Conservation (phyloP, 345 rosid genomes). For the Trapa incisa region DNA sequence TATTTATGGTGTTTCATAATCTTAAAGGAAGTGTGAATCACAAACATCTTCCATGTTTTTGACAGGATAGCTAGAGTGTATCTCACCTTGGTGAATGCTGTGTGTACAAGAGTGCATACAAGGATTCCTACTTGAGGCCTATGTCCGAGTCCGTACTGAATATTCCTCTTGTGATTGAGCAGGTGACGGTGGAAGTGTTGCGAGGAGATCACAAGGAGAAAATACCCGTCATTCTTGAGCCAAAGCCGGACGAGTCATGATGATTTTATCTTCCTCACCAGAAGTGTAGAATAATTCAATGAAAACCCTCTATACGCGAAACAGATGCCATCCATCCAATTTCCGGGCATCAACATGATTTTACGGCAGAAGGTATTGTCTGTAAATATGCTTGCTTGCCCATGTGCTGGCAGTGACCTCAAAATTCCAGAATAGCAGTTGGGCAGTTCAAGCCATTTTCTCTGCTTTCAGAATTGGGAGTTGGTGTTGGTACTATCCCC, state of each 20-base stretch:
- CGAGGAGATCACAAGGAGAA: slow-evolving; percentile 93
- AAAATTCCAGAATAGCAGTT: not conserved
- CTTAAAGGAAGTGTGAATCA: no score
- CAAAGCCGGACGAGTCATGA: slow-evolving; percentile 69
- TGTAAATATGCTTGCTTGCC: slow-evolving; percentile 20
- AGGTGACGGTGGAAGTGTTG: slow-evolving; percentile 80
- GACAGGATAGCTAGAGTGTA: no score
- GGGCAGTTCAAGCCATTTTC: not conserved
- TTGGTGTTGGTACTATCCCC: not conserved
- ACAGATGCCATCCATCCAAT: slow-evolving; percentile 15
- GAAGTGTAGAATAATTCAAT: slow-evolving; percentile 7
- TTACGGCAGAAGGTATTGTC: slow-evolving; percentile 2
- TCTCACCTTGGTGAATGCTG: no score
- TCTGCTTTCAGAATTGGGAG: not conserved
- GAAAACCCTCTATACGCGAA: slow-evolving; percentile 2
- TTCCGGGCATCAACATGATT: slow-evolving; percentile 14
- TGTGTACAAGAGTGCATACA: not conserved
- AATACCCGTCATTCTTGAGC: slow-evolving; percentile 72
- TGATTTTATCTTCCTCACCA: slow-evolving; percentile 7
- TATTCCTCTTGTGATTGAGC: slow-evolving; percentile 6
- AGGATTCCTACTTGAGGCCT: not conserved
- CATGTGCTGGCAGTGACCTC: not conserved
- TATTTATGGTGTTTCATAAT: no score
- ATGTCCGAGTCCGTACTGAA: not conserved
- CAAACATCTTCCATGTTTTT: no score